Evolutionary conservation across 495 filamentous ascomycete species (phyloP).

Genomic region (Cercophora newfieldiana): DNA sequence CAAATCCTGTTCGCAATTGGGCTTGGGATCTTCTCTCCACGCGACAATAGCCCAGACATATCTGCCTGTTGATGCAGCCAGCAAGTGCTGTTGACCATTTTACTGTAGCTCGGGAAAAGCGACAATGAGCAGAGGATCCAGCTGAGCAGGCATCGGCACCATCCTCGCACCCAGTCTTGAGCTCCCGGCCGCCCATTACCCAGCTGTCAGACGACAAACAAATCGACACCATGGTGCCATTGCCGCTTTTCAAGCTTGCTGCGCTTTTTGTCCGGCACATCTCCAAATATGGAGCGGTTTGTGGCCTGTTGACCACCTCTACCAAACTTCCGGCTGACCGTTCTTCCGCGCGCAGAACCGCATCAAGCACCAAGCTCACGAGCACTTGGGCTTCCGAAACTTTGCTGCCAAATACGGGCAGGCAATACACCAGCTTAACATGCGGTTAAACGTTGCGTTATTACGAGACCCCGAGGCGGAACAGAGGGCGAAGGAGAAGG

Average conservation of each 20-base stretch:
- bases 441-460: slow-evolving; percentile 83
- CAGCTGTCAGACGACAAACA: not conserved
- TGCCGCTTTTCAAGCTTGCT: slow-evolving; percentile 50
- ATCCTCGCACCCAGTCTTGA: not conserved
- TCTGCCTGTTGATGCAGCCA: not conserved
- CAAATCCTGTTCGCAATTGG: not conserved
- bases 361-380: slow-evolving; percentile 91
- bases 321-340: not conserved
- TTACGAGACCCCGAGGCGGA: slow-evolving; percentile 74
- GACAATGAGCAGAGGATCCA: not conserved
- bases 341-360: slow-evolving; percentile 61
- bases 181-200: not conserved
- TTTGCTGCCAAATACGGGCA: slow-evolving; percentile 73
- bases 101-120: not conserved
- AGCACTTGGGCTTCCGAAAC: slow-evolving; percentile 84
- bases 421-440: slow-evolving; percentile 85
- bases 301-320: slow-evolving; percentile 14
- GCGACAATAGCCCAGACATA: not conserved
- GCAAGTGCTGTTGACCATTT: not conserved
- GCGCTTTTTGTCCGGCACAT: slow-evolving; percentile 53
- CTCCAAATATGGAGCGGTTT: slow-evolving; percentile 62
- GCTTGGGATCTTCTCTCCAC: not conserved
- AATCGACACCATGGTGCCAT: slow-evolving; percentile 48
- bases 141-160: not conserved
- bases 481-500: slow-evolving; percentile 59